Conservation (phyloP, 345 rosid genomes). For the Citrus glauca region DNA sequence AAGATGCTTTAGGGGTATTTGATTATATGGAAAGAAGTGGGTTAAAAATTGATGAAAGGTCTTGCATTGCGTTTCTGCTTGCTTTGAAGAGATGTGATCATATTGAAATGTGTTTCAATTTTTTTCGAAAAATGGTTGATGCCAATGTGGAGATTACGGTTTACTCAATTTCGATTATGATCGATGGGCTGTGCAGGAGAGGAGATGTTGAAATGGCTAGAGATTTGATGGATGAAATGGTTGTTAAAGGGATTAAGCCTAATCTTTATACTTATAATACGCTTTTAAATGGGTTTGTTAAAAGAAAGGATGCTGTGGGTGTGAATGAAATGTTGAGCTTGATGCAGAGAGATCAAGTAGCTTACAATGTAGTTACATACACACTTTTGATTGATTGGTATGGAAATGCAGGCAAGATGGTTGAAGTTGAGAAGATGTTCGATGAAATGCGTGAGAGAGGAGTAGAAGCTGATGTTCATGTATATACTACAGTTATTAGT, state of each 20-base stretch:
- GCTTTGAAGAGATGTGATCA: slow-evolving; percentile 53
- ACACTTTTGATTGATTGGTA: slow-evolving; percentile 51
- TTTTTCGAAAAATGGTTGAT: slow-evolving; percentile 58
- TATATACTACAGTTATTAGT: slow-evolving; percentile 58
- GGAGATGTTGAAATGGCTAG: slow-evolving; percentile 51
- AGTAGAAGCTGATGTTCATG: slow-evolving; percentile 45
- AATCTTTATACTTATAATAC: slow-evolving; percentile 72
- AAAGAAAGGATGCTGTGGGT: slow-evolving; percentile 42
- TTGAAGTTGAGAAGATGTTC: slow-evolving; percentile 61
- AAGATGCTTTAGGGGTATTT: slow-evolving; percentile 51
- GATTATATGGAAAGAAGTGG: slow-evolving; percentile 49
- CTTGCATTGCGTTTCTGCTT: slow-evolving; percentile 67
- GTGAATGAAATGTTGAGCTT: slow-evolving; percentile 46
- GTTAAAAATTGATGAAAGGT: slow-evolving; percentile 56
- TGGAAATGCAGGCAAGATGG: slow-evolving; percentile 32
- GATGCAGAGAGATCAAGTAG: slow-evolving; percentile 58
- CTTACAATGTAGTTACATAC: slow-evolving; percentile 54
- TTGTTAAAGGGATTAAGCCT: slow-evolving; percentile 48
- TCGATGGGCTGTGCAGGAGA: slow-evolving; percentile 59
- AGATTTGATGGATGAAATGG: slow-evolving; percentile 46
- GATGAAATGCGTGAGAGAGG: slow-evolving; percentile 71
- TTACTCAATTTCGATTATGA: slow-evolving; percentile 63
- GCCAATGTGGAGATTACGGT: slow-evolving; percentile 46
- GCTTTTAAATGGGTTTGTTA: slow-evolving; percentile 52
- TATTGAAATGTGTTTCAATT: slow-evolving; percentile 41